These are phyloP conservation scores for Camelina sativa DNA, from an alignment of 345 rosid species.

Conservation along the genomic window DNA sequence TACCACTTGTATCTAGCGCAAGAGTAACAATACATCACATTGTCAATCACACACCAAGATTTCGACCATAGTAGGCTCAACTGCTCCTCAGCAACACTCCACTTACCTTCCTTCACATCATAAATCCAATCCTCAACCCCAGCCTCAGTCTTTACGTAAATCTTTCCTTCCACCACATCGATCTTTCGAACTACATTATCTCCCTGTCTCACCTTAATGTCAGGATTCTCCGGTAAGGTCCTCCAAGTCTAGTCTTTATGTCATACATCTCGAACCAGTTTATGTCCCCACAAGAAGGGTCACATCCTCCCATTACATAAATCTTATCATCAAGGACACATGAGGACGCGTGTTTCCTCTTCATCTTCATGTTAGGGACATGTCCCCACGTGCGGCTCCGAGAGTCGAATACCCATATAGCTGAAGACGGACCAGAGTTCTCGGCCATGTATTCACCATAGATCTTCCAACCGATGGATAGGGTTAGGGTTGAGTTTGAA, in stretches of 20 bases:
- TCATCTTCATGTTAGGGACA: slow-evolving; percentile 58
- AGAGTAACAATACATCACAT: slow-evolving; percentile 30
- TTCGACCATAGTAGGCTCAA: background rate
- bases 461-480: slow-evolving; percentile 51
- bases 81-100: slow-evolving; percentile 7
- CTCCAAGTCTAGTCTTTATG: slow-evolving; percentile 25
- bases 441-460: slow-evolving; percentile 56
- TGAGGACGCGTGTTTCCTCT: slow-evolving; percentile 60
- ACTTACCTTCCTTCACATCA: slow-evolving; percentile 19
- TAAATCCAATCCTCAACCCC: slow-evolving; percentile 18
- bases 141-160: slow-evolving; percentile 6
- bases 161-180: slow-evolving; percentile 5
- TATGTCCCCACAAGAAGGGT: background rate
- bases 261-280: slow-evolving; percentile 32
- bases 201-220: background rate
- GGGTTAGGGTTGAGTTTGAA: slow-evolving; percentile 45
- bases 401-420: slow-evolving; percentile 66
- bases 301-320: slow-evolving; percentile 54
- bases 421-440: slow-evolving; percentile 40
- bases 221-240: slow-evolving; percentile 16
- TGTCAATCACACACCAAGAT: slow-evolving; percentile 33
- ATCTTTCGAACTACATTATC: background rate
- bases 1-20: slow-evolving; percentile 2
- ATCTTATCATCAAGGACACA: slow-evolving; percentile 55
- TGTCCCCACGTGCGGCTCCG: slow-evolving; percentile 59